phyloP scores from a whole-genome alignment of 1,139 yeast genomes.

The Nakaseomyces kungkrabaensis region DNA sequence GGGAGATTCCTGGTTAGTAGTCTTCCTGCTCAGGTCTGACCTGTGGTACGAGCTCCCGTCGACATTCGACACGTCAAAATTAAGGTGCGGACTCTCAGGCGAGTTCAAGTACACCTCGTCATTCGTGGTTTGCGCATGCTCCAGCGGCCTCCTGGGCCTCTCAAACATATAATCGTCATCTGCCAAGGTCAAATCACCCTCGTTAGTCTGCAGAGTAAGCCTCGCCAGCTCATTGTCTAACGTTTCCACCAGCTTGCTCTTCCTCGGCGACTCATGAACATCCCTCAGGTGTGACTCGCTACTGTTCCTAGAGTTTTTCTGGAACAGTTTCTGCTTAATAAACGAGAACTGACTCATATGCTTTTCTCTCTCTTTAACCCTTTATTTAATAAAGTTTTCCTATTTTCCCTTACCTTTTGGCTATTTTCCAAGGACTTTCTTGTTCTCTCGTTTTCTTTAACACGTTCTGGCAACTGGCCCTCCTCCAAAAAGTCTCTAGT shows the following conservation, averaged over 20 bases:
- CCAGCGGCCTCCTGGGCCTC: not conserved
- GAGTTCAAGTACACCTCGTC: not conserved
- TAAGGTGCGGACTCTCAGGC: not conserved
- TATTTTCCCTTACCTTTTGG: not conserved
- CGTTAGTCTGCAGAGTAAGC: conserved; percentile 1
- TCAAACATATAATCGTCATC: not conserved
- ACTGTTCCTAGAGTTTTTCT: not conserved
- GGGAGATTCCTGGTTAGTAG: not conserved
- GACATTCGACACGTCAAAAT: not conserved
- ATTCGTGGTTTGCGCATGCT: not conserved
- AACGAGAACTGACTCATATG: conserved; percentile 1
- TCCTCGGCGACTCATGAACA: not conserved
- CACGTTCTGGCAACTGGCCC: too few relatives aligned
- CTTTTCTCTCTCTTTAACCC: not conserved
- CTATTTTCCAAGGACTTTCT: not conserved
- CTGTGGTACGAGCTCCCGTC: not conserved
- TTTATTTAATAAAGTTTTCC: not conserved
- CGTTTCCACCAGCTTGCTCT: conserved; percentile 3
- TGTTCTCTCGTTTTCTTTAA: too few relatives aligned
- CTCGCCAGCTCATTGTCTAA: not conserved
- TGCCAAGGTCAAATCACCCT: not conserved
- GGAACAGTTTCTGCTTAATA: not conserved
- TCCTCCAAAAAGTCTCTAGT: too few relatives aligned
- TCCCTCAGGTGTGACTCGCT: not conserved
- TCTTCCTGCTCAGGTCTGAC: not conserved